Base-by-base conservation (phyloP, 306 rosid genomes). In the Begonia fuchsioides region DNA sequence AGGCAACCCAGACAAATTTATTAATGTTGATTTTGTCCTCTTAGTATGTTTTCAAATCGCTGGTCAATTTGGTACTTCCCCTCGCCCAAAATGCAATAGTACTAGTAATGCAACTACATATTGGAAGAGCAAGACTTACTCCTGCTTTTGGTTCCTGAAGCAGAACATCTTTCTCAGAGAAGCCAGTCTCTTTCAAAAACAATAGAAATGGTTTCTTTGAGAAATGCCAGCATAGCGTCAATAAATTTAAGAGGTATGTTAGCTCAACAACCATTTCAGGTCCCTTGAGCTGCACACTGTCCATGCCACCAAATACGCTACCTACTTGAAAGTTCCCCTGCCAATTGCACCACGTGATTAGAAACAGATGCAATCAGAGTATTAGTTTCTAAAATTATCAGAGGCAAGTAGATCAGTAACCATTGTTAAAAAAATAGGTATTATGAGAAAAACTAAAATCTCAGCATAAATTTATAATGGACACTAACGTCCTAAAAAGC, bases 131-230 rank as follows among this genome's bases (percentile, higher is more conserved):
- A 56, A 35, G 46, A 75, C 95, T 67, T 65, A 90, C 97, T 62
- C 94, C 95, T 52, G 98, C 94, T 75, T 90, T 90, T 12, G 94
- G 76, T 68, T 90, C 94, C 63, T 81, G 95, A 65, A 85, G 81
- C 60, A 90, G 80, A 48, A 90, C 94, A 73, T 79, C 71, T 55
- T 79, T 85, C 54, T 62, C 57, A 14, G 70, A 60, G 67, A 76
- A 84, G 13, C 95, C 94, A 47, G 85, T 81, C 74, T 85, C 94
- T 70, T 90, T 79, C 39, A 90, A 62, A 77, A 85, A 85, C 59
- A 76, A 46, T 15, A 76, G 82, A 63, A 85, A 82, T 14, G 85
- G 82, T 54, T 85, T 90, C 72, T 85, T 90, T 9, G 94, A 90
- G 59, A 81, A 90, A 62, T 90, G 98, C 94, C 95, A 90, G 56